These are phyloP conservation scores for Gossypium lobatum DNA, from an alignment of 441 rosid species.

Conservation along the genomic window DNA sequence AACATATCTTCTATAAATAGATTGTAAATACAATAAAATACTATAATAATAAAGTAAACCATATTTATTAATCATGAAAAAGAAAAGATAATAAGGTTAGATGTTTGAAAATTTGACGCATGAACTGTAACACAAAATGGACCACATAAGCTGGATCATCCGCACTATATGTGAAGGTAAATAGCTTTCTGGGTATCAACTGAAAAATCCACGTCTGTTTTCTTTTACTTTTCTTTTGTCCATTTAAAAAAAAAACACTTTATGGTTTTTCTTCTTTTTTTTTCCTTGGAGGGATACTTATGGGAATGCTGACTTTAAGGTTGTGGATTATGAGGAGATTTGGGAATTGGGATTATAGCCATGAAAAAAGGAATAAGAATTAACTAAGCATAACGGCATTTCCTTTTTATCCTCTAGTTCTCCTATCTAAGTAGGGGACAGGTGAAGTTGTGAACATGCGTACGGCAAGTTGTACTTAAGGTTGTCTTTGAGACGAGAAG, in stretches of 20 bases:
- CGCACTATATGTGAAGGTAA: constrained; percentile 41
- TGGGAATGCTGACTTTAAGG: background rate
- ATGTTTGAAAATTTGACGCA: background rate
- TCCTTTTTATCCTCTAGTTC: background rate
- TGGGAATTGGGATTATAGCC: constrained; percentile 2
- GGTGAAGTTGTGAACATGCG: background rate
- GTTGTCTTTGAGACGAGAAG: background rate
- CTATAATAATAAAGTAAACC: background rate
- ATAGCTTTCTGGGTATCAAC: background rate
- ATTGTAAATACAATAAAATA: background rate
- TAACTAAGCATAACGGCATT: background rate
- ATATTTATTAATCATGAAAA: background rate
- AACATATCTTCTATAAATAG: background rate
- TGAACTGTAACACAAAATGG: constrained; percentile 8
- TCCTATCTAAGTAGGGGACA: no score
- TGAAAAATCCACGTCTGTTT: background rate
- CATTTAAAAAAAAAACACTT: no score
- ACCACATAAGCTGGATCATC: constrained; percentile 22
- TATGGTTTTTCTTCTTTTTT: background rate
- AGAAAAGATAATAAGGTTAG: background rate
- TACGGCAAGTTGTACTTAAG: background rate
- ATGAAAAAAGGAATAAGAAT: background rate
- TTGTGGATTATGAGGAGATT: constrained; percentile 1
- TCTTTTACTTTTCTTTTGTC: background rate
- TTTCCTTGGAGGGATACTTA: background rate